Evolutionary conservation across 2,329 filamentous ascomycete genomes (phyloP).

Genomic region (Alternaria viburni): DNA sequence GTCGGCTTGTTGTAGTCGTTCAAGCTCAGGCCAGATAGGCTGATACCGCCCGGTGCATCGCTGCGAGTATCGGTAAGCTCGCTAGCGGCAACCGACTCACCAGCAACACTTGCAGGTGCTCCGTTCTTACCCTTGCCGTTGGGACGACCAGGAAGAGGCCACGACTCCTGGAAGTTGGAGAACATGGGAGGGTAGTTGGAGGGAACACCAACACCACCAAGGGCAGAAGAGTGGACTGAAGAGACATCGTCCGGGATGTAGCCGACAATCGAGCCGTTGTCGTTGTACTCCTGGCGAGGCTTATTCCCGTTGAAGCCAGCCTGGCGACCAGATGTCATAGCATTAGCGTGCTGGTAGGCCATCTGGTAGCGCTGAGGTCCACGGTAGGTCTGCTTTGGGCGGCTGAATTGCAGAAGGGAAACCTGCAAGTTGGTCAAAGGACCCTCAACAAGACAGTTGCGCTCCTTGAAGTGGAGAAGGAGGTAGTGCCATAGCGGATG

Average conservation of each 20-base stretch:
- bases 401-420: constrained; percentile 91
- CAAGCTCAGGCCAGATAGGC: constrained; percentile 81
- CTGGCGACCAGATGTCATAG: constrained; percentile 59
- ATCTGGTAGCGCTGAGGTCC: constrained; percentile 86
- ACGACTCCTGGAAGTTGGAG: constrained; percentile 86
- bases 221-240: constrained; percentile 88
- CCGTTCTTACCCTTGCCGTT: constrained; percentile 69
- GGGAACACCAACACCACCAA: constrained; percentile 82
- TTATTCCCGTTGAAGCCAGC: constrained; percentile 56
- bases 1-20: constrained; percentile 73
- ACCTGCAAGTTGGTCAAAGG: constrained; percentile 95
- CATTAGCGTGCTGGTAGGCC: constrained; percentile 72
- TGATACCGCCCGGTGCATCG: constrained; percentile 83
- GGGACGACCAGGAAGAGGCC: constrained; percentile 82
- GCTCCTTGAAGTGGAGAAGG: constrained; percentile 94
- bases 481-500: constrained; percentile 98
- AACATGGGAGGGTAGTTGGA: constrained; percentile 95
- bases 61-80: constrained; percentile 85
- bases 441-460: constrained; percentile 93
- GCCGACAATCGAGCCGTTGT: constrained; percentile 87
- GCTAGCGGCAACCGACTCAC: constrained; percentile 89
- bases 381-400: constrained; percentile 90
- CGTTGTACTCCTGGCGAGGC: constrained; percentile 64
- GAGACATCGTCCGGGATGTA: constrained; percentile 98
- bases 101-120: constrained; percentile 78